Conservation (phyloP, 1,284 basidiomycete genomes). For the Ustilago sp. region DNA sequence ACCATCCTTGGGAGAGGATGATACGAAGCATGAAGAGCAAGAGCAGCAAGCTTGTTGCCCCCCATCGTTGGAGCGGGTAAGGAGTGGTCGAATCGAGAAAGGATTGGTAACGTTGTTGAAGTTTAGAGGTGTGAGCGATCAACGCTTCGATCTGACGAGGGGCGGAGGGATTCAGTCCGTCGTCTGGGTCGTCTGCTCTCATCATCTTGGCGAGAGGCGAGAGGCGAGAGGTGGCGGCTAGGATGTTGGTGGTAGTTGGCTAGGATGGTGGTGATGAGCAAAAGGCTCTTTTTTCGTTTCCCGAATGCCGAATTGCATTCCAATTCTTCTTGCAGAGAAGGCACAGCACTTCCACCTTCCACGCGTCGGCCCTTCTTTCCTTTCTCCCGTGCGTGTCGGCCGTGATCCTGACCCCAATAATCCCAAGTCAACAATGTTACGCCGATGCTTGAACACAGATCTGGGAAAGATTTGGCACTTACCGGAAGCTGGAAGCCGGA, state of each 20-base stretch:
- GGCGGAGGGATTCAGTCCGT: conserved; percentile 35
- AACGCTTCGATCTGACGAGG: conserved; percentile 56
- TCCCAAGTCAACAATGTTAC: not conserved
- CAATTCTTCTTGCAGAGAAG: conserved; percentile 11
- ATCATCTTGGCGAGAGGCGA: conserved; percentile 48
- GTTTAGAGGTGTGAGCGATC: conserved; percentile 51
- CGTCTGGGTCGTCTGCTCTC: conserved; percentile 56
- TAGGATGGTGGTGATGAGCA: too few species aligned
- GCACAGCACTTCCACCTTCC: conserved; percentile 13
- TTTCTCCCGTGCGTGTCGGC: conserved; percentile 12
- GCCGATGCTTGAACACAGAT: not conserved
- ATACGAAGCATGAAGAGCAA: conserved; percentile 87
- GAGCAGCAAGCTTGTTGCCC: conserved; percentile 80
- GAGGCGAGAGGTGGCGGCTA: not conserved
- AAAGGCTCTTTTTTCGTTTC: not conserved
- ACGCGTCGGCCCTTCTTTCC: conserved; percentile 13
- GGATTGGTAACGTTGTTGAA: conserved; percentile 74
- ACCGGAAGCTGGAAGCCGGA: not conserved
- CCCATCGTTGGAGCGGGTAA: conserved; percentile 87
- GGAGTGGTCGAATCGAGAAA: conserved; percentile 91
- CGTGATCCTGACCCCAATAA: not conserved
- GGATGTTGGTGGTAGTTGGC: too few species aligned
- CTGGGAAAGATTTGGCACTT: not conserved
- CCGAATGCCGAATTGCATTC: conserved; percentile 25
- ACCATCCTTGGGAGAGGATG: conserved; percentile 91